Base-by-base conservation (phyloP, 2,329 filamentous ascomycete species). In the Penicillium sp. region DNA sequence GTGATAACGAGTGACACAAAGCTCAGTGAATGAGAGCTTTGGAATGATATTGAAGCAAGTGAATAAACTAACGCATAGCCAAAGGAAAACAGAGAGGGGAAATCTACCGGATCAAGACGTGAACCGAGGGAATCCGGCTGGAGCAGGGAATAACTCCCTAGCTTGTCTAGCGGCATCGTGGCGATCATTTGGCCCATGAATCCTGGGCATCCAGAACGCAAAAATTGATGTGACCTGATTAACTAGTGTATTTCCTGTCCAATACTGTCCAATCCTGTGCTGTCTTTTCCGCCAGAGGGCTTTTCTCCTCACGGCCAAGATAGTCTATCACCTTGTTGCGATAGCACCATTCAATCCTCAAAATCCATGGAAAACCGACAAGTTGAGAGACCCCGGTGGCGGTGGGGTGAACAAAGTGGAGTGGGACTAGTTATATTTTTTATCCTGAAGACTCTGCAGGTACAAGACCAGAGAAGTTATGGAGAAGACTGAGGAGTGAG, bases 1-100 rank as follows among this genome's bases (percentile, higher is more conserved):
- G 48, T 27, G 48, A 50, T 27, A 50, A 50, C 4, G 48, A 50
- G 48, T 27, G 48, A 50, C 48, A 50, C 33, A 37, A 42, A 42
- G 33, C 39, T 11, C 19, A 19, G 13, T 42, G 39, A 22, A 42
- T 42, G 39, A 27, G 10, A 27, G 10, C 33, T 27, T 50, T 27
- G 48, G 24, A 26, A 50, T n/a, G n/a, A 39, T 39, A 37, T 11
- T 27, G 33, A 26, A 27, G 16, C 21, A 19, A 39, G 21, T 29
- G 27, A 37, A 27, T 5, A 11, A 13, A 27, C 24, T 26, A 26
- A 9, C 14, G n/a, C 21, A 39, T 35, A 42, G 24, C 33, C 16
- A 26, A 19, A 39, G 26, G 26, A 11, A 4, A 27, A 29, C 27
- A 29, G 14, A 27, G 35, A 27, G 29, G 22, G 22, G 21, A 50